Percentiles rank a stretch among this genome's conserved stretches.
These are phyloP conservation scores for Pulicaria dysenterica DNA, from an alignment of 129 eudicot species.

Conservation along the genomic window DNA sequence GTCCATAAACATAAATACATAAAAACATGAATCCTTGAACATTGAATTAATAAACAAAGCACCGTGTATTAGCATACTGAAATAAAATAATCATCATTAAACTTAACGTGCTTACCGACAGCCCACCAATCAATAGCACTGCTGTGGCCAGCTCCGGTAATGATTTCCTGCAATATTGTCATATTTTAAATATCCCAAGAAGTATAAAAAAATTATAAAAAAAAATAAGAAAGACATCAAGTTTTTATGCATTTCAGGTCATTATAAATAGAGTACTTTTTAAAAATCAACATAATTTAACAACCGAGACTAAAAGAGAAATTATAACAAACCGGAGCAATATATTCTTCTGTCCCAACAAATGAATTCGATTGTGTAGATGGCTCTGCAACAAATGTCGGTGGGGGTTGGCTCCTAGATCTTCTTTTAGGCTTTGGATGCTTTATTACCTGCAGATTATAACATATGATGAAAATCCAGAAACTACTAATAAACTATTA, in stretches of 20 bases:
- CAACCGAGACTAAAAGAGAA: background rate
- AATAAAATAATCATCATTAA: background rate
- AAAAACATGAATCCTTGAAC: background rate
- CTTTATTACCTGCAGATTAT: constrained; percentile 65
- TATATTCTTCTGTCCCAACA: constrained; percentile 98
- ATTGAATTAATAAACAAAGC: too few relatives aligned
- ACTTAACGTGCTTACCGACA: constrained; percentile 62
- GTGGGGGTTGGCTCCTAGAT: constrained; percentile 80
- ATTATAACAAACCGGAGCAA: constrained; percentile 77
- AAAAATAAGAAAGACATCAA: background rate
- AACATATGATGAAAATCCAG: constrained; percentile 1
- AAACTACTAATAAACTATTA: background rate
- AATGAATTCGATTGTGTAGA: constrained; percentile 89
- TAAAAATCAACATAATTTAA: background rate
- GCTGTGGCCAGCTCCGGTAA: constrained; percentile 91
- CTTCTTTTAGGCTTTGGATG: constrained; percentile 61
- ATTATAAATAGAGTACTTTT: background rate
- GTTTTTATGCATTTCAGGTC: background rate
- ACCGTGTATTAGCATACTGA: too few relatives aligned
- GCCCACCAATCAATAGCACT: constrained; percentile 99
- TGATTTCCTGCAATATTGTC: constrained; percentile 75
- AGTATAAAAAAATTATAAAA: background rate
- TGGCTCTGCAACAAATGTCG: constrained; percentile 85
- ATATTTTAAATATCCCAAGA: constrained; percentile 18
- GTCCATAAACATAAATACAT: background rate